Conservation (phyloP, 306 rosid genomes). For the Hippophae rhamnoides region DNA sequence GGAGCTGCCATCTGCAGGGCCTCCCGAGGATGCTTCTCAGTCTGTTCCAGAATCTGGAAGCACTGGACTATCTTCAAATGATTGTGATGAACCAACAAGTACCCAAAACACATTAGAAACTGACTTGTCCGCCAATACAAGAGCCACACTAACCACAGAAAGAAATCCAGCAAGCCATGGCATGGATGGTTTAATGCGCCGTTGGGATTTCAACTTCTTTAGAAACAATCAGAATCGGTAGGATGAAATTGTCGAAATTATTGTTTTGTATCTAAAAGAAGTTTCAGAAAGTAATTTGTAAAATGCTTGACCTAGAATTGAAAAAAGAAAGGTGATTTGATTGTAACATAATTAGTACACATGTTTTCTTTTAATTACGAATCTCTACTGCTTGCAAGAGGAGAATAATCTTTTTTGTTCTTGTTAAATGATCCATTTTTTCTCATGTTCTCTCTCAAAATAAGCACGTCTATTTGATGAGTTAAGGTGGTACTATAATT, state of each 20-base stretch:
- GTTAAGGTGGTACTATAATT: too few species aligned
- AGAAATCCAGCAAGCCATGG: conserved; percentile 59
- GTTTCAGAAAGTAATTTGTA: conserved; percentile 25
- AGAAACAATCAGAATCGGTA: conserved; percentile 47
- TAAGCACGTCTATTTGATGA: too few species aligned
- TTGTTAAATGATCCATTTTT: too few species aligned
- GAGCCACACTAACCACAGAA: conserved; percentile 63
- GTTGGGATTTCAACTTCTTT: conserved; percentile 87
- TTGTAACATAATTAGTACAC: neutral
- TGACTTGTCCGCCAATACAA: conserved; percentile 80
- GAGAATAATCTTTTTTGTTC: too few species aligned
- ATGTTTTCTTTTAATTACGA: too few species aligned
- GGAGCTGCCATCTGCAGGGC: conserved; percentile 11
- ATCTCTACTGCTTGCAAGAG: too few species aligned
- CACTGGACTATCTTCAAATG: conserved; percentile 31
- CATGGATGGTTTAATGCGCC: conserved; percentile 66
- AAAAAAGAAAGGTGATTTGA: conserved; percentile 9
- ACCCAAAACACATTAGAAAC: conserved; percentile 43
- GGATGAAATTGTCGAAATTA: conserved; percentile 11
- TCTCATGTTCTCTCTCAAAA: too few species aligned
- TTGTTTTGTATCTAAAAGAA: conserved; percentile 32
- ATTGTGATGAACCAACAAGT: conserved; percentile 31
- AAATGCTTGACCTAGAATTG: conserved; percentile 26
- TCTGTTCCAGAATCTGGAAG: conserved; percentile 30
- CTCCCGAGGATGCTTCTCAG: conserved; percentile 19